Conservation (phyloP, 2,329 filamentous ascomycete species). For the Fusarium sp. region DNA sequence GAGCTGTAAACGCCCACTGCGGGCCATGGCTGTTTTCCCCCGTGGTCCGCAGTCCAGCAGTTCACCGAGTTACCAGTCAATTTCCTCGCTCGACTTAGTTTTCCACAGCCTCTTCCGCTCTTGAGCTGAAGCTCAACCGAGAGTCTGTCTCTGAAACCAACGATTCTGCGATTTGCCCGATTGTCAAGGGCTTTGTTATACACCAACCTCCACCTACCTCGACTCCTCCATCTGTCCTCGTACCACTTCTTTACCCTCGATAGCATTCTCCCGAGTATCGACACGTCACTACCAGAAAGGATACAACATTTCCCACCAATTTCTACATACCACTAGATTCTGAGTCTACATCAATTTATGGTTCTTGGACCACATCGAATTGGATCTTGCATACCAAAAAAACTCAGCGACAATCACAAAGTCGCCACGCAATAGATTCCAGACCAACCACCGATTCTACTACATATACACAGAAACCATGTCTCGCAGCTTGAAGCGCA, state of each 20-base stretch:
- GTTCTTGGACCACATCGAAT: background rate
- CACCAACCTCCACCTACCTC: constrained; percentile 13
- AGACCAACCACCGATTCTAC: background rate
- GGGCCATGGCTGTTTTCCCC: constrained; percentile 63
- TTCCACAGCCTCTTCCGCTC: constrained; percentile 67
- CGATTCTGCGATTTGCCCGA: constrained; percentile 47
- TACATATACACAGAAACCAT: constrained; percentile 48
- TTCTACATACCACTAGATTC: background rate
- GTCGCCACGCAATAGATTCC: background rate
- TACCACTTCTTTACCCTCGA: background rate
- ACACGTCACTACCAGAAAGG: background rate
- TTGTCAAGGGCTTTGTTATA: constrained; percentile 44
- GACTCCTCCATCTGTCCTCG: background rate
- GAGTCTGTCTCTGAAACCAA: constrained; percentile 55
- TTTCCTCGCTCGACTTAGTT: constrained; percentile 73
- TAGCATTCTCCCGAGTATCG: background rate
- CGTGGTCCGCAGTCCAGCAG: constrained; percentile 85
- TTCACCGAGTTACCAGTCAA: constrained; percentile 78
- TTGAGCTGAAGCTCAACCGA: constrained; percentile 51
- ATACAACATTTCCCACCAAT: background rate
- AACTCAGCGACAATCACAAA: background rate
- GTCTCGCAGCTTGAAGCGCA: constrained; percentile 66
- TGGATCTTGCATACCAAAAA: background rate
- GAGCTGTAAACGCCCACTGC: constrained; percentile 93
- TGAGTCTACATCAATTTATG: background rate